These are phyloP conservation scores for Trichoderma afroharzianum DNA, from an alignment of 2,329 filamentous ascomycete species.

Conservation along the genomic window DNA sequence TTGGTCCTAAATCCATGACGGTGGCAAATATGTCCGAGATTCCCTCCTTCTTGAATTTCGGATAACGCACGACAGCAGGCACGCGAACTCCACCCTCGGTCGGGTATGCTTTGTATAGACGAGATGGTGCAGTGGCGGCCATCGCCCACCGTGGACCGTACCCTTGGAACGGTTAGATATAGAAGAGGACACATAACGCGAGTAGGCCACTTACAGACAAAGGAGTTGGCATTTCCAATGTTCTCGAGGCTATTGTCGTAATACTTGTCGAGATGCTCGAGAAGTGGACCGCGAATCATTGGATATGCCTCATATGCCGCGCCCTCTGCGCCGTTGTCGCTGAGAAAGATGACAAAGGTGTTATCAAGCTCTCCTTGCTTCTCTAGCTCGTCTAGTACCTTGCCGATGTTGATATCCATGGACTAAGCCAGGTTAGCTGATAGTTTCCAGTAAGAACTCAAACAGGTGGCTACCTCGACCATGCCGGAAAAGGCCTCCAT, in stretches of 20 bases:
- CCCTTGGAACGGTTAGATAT: background rate
- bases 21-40: background rate
- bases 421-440: slow-evolving; percentile 17
- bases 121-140: slow-evolving; percentile 32
- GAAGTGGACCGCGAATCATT: slow-evolving; percentile 43
- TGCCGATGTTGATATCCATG: slow-evolving; percentile 59
- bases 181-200: slow-evolving; percentile 18
- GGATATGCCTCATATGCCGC: slow-evolving; percentile 51
- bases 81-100: slow-evolving; percentile 50
- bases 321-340: slow-evolving; percentile 60
- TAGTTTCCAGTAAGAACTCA: background rate
- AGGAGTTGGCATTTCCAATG: slow-evolving; percentile 53
- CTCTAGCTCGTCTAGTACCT: slow-evolving; percentile 54
- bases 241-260: slow-evolving; percentile 49
- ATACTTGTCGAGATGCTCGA: slow-evolving; percentile 54
- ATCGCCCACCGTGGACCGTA: background rate
- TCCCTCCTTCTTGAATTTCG: background rate
- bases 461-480: slow-evolving; percentile 44
- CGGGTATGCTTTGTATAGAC: slow-evolving; percentile 37
- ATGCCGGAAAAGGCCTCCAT: slow-evolving; percentile 64
- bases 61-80: slow-evolving; percentile 33
- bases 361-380: slow-evolving; percentile 57
- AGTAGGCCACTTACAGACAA: slow-evolving; percentile 55
- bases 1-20: slow-evolving; percentile 1
- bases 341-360: slow-evolving; percentile 61